Percentiles rank a stretch among this genome's conserved stretches.
These are phyloP conservation scores for Podospora comata DNA, from an alignment of 495 filamentous ascomycete genomes.

Conservation along the genomic window DNA sequence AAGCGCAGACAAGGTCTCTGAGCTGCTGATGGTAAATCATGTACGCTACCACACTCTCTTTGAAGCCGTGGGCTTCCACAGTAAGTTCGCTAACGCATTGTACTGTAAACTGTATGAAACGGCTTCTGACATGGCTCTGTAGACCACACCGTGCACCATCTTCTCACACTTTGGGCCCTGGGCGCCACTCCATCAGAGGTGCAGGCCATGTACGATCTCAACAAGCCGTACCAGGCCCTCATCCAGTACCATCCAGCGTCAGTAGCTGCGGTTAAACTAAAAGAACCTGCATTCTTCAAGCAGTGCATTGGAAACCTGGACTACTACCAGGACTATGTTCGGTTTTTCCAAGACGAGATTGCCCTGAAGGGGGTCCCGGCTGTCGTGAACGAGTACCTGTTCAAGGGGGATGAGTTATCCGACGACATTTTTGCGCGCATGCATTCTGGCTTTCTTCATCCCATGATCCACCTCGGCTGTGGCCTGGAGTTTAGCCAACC, in stretches of 20 bases:
- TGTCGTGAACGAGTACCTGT: slow-evolving; percentile 11
- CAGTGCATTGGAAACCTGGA: neutral
- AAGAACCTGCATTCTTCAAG: slow-evolving; percentile 7
- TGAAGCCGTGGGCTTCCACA: slow-evolving; percentile 14
- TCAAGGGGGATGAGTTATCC: slow-evolving; percentile 7
- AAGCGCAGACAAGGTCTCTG: slow-evolving; percentile 10
- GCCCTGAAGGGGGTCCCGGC: slow-evolving; percentile 46
- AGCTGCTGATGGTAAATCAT: slow-evolving; percentile 20
- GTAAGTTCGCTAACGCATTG: neutral
- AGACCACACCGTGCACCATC: slow-evolving; percentile 56
- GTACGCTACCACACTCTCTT: slow-evolving; percentile 16
- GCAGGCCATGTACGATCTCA: slow-evolving; percentile 49
- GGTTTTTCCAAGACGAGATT: slow-evolving; percentile 34
- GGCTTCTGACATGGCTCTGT: neutral
- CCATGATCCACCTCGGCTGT: slow-evolving; percentile 68
- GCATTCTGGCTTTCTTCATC: slow-evolving; percentile 59
- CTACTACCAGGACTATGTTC: neutral
- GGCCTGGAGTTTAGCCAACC: slow-evolving; percentile 67
- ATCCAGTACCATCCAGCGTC: slow-evolving; percentile 15
- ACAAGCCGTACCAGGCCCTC: slow-evolving; percentile 54
- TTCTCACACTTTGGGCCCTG: slow-evolving; percentile 61
- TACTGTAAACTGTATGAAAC: neutral
- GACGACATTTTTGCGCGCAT: neutral
- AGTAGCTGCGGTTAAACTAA: slow-evolving; percentile 1
- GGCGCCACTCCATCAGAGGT: slow-evolving; percentile 55